Evolutionary conservation across 805 yeast species (phyloP).

Genomic region (Zygotorulaspora chibaensis): DNA sequence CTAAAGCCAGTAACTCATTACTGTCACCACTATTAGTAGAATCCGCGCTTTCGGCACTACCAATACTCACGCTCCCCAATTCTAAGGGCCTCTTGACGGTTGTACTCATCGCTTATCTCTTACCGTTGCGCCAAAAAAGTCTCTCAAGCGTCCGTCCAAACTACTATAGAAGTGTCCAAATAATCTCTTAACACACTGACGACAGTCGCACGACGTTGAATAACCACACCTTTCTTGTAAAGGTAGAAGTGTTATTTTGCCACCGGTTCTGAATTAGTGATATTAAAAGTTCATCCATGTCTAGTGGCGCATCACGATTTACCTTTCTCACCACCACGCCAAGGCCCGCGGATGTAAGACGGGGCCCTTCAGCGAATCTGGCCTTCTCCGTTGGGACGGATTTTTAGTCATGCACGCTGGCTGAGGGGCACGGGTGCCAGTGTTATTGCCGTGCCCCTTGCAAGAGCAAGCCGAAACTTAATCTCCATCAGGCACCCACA

Average conservation of each 20-base stretch:
- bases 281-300: neutral
- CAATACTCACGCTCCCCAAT: slow-evolving; percentile 1
- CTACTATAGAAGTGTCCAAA: neutral
- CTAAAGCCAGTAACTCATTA: neutral
- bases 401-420: too few species aligned
- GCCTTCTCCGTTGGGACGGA: neutral
- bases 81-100: slow-evolving; percentile 21
- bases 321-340: neutral
- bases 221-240: neutral
- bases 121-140: neutral
- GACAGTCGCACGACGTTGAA: neutral
- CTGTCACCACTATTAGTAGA: neutral
- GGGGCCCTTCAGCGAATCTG: too few species aligned
- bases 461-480: too few species aligned
- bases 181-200: neutral
- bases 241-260: neutral
- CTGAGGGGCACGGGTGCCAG: too few species aligned
- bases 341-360: too few species aligned
- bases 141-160: neutral
- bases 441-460: too few species aligned
- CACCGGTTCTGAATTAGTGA: neutral
- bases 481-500: too few species aligned
- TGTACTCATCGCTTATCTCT: slow-evolving; percentile 10
- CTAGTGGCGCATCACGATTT: neutral
- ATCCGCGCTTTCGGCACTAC: neutral